Evolutionary conservation across 176 grass and related monocot species (phyloP), one percentile per base, ranked within the genome.

Genomic region (Ensete glaucum): DNA sequence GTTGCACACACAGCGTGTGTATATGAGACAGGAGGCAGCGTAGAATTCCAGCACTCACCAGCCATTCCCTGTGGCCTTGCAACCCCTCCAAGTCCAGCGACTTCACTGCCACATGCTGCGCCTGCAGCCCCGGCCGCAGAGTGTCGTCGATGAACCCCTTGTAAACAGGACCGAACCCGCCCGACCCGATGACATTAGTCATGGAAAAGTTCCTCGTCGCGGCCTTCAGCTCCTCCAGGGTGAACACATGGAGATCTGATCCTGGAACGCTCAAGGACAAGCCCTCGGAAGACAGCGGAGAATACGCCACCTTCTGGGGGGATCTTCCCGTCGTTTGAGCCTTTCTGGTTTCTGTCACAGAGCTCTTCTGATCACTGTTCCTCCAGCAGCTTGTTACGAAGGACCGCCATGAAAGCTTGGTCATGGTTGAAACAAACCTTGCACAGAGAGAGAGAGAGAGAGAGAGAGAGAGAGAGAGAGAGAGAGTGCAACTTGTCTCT

Each of bases 91-190:
- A 25, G 63, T 65, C 63, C 17, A 65, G 23, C 9, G 63, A 65
- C 63, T 65, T 65, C 7, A 65, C 63, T 2, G 63, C 63, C 7
- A 65, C 63, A 23, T 25, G 12, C 23, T 25, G 23, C 11, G 63
- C 63, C 23, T 1, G 21, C 23, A 65, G 63, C 17, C 63, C 63
- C 21, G 63, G 63, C 21, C 63, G 63, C 9, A 65, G 63, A 10
- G 27, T 65, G 63, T 65, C 63, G 23, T 65, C 63, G 63, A 65
- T 9, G 63, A 5, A 65, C 17, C 63, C 63, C 63, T 65, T 65
- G 63, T 27, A 65, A 2, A 65, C 63, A 2, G 63, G 63, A 9
- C 63, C 63, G 63, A 65, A 65, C 1, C 63, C 63, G 10, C 63
- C 63, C 9, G 63, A 65, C 8, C 63, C 63, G 21, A 65, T 65